phyloP scores from a whole-genome alignment of 345 rosid genomes.

The Heritiera littoralis region DNA sequence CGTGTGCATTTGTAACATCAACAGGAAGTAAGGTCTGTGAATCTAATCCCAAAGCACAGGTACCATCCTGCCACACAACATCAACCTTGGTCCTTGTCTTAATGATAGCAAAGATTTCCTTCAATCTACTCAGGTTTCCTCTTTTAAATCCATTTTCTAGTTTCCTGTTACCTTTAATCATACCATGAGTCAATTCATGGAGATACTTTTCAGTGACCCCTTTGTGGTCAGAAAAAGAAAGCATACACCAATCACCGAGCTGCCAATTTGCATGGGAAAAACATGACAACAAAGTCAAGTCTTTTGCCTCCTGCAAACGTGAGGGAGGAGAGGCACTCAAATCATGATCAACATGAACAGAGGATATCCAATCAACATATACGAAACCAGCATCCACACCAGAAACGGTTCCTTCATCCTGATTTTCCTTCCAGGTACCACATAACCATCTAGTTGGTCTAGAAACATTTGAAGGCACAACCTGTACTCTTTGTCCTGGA shows the following conservation, averaged over 20 bases:
- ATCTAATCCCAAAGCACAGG: slow-evolving; percentile 52
- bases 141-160: slow-evolving; percentile 41
- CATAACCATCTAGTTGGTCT: slow-evolving; percentile 77
- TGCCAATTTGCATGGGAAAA: slow-evolving; percentile 86
- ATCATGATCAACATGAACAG: slow-evolving; percentile 42
- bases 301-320: slow-evolving; percentile 53
- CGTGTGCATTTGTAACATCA: slow-evolving; percentile 62
- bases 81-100: slow-evolving; percentile 68
- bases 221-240: slow-evolving; percentile 40
- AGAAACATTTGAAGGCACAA: slow-evolving; percentile 45
- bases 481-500: slow-evolving; percentile 87
- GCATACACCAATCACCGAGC: slow-evolving; percentile 92
- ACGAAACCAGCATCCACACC: slow-evolving; percentile 64
- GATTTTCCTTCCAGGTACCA: slow-evolving; percentile 65
- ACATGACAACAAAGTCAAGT: slow-evolving; percentile 58
- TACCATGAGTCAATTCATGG: slow-evolving; percentile 26
- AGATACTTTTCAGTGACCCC: slow-evolving; percentile 32
- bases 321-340: slow-evolving; percentile 46
- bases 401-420: slow-evolving; percentile 66
- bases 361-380: slow-evolving; percentile 82
- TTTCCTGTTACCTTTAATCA: slow-evolving; percentile 23
- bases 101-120: slow-evolving; percentile 55
- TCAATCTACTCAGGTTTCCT: slow-evolving; percentile 29
- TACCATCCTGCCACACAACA: slow-evolving; percentile 89
- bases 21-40: slow-evolving; percentile 64